Percentiles rank a stretch among this genome's conserved stretches.
These are phyloP conservation scores for Rhododendron simsii DNA, from an alignment of 148 eudicot genomes.

Conservation along the genomic window DNA sequence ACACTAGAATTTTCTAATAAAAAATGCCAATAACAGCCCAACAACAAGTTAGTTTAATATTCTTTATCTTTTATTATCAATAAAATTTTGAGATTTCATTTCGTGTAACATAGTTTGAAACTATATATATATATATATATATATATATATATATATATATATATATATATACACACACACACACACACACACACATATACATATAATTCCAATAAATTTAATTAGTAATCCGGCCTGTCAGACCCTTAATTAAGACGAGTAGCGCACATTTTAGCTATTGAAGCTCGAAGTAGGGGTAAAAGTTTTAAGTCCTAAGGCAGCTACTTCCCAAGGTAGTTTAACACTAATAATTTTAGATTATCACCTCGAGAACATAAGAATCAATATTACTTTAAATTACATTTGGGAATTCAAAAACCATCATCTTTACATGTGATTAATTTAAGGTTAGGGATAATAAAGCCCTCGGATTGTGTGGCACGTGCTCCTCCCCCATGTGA, in stretches of 20 bases:
- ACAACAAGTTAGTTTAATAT: too few relatives aligned
- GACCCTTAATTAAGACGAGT: neutral
- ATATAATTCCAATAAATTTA: too few relatives aligned
- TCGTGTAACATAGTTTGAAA: too few relatives aligned
- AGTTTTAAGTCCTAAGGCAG: neutral
- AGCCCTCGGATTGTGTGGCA: slow-evolving; percentile 17
- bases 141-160: too few relatives aligned
- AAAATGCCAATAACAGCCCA: too few relatives aligned
- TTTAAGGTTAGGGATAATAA: slow-evolving; percentile 14
- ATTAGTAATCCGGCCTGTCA: neutral
- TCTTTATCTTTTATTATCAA: too few relatives aligned
- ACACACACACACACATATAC: too few relatives aligned
- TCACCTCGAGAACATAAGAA: slow-evolving; percentile 10
- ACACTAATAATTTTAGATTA: neutral
- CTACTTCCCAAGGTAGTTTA: slow-evolving; percentile 15
- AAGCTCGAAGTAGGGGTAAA: neutral
- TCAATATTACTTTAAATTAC: neutral
- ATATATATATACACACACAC: too few relatives aligned
- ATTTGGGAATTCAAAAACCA: slow-evolving; percentile 13
- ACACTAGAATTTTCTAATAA: neutral
- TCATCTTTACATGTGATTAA: slow-evolving; percentile 10
- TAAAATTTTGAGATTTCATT: neutral
- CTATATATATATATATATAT: too few relatives aligned
- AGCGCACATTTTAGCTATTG: neutral
- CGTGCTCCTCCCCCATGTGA: slow-evolving; percentile 17